Conservation (phyloP, 345 rosid genomes). For the Melastoma malabathricum region DNA sequence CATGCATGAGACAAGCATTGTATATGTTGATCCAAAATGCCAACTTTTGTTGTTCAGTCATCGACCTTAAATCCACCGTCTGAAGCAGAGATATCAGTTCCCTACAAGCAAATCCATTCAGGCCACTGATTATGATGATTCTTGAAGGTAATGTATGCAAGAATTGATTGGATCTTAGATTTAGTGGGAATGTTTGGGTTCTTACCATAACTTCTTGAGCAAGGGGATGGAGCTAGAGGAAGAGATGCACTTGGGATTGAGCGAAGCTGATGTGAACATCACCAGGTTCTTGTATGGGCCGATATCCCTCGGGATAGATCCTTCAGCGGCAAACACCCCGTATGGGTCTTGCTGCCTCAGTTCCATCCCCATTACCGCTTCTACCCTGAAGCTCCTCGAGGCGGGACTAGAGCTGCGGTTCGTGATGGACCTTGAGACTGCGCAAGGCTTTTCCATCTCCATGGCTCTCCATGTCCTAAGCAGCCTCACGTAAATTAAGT, state of each 20-base stretch:
- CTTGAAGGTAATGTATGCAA: background rate
- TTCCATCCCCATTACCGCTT: conserved; percentile 17
- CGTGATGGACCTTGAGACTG: conserved; percentile 40
- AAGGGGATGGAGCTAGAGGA: conserved; percentile 64
- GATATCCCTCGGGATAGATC: conserved; percentile 71
- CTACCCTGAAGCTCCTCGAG: conserved; percentile 71
- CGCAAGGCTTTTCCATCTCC: conserved; percentile 66
- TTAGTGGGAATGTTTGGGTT: no score
- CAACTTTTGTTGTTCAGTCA: conserved; percentile 65
- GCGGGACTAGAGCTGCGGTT: conserved; percentile 25
- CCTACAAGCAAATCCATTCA: conserved; percentile 24
- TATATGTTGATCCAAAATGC: conserved; percentile 99
- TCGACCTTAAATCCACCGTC: conserved; percentile 46
- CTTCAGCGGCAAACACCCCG: conserved; percentile 60
- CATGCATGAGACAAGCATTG: conserved; percentile 98
- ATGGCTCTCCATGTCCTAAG: conserved; percentile 75
- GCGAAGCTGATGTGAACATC: conserved; percentile 53
- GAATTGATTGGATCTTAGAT: background rate
- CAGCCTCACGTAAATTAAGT: conserved; percentile 59
- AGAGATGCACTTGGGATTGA: conserved; percentile 83
- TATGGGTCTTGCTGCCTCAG: conserved; percentile 84
- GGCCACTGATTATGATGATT: background rate
- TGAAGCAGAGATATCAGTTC: conserved; percentile 60
- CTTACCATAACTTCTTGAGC: conserved; percentile 59
- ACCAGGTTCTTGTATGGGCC: conserved; percentile 91